These are phyloP conservation scores for Neonectria coccinea DNA, from an alignment of 2,329 filamentous ascomycete genomes.

Conservation along the genomic window DNA sequence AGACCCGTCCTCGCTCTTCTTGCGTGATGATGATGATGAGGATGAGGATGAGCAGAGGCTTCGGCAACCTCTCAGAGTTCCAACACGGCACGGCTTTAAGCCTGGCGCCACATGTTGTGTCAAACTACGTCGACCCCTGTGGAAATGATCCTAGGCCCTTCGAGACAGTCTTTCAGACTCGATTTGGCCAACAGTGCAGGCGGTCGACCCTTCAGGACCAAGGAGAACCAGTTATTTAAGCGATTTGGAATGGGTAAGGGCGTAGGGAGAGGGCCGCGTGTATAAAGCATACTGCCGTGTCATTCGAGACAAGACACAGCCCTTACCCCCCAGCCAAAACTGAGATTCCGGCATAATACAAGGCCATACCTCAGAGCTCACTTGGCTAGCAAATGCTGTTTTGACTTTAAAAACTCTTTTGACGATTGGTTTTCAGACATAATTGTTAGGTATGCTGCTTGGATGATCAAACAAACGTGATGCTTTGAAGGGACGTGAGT, in stretches of 20 bases:
- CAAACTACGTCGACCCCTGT: neutral
- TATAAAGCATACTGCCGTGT: neutral
- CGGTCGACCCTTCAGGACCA: neutral
- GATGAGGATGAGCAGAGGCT: neutral
- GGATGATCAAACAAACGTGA: neutral
- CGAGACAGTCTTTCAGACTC: neutral
- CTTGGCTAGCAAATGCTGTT: neutral
- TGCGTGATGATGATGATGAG: neutral
- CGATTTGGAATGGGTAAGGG: neutral
- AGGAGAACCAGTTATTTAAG: neutral
- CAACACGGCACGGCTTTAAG: neutral
- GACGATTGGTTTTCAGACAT: neutral
- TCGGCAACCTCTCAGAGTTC: neutral
- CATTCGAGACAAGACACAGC: neutral
- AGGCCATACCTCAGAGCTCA: neutral
- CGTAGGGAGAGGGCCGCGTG: neutral
- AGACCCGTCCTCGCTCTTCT: neutral
- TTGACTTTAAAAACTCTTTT: neutral
- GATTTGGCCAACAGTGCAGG: neutral
- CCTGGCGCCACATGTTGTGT: neutral
- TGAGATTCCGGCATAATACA: neutral
- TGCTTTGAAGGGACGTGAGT: neutral
- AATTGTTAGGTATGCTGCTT: neutral
- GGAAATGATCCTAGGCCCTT: neutral
- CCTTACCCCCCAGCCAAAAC: neutral